Conservation (phyloP, 495 filamentous ascomycete genomes). For the Penicillium bovifimosum region DNA sequence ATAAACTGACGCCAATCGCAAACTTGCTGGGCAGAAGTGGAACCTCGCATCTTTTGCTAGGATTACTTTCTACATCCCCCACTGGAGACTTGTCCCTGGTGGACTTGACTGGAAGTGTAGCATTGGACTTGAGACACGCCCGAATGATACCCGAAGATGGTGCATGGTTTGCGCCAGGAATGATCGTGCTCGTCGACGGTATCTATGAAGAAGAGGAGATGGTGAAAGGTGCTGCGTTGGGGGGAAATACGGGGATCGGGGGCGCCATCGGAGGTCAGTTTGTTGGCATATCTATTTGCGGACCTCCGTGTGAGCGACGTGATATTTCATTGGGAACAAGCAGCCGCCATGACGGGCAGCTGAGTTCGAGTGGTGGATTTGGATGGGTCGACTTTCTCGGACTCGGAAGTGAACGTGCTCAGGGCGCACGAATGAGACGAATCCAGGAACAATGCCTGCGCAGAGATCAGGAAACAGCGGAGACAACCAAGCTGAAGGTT, state of each 20-base stretch:
- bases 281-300: constrained; percentile 80
- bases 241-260: constrained; percentile 72
- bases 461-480: constrained; percentile 18
- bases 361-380: constrained; percentile 67
- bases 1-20: constrained; percentile 87
- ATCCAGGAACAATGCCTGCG: constrained; percentile 49
- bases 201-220: constrained; percentile 89
- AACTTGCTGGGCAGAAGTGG: constrained; percentile 89
- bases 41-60: constrained; percentile 79
- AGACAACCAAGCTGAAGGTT: constrained; percentile 47
- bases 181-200: constrained; percentile 92
- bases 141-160: constrained; percentile 76
- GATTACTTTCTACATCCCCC: constrained; percentile 73
- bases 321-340: constrained; percentile 69
- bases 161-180: constrained; percentile 86
- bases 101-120: constrained; percentile 82
- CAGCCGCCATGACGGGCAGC: constrained; percentile 48
- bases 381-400: constrained; percentile 97
- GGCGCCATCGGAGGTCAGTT: constrained; percentile 86
- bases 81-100: constrained; percentile 76
- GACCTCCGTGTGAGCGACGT: constrained; percentile 83
- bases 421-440: constrained; percentile 74
- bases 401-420: constrained; percentile 81
- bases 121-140: constrained; percentile 75
- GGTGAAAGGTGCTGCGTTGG: constrained; percentile 57